Evolutionary conservation across 2,329 filamentous ascomycete genomes (phyloP).

Genomic region (Fusarium sp.): DNA sequence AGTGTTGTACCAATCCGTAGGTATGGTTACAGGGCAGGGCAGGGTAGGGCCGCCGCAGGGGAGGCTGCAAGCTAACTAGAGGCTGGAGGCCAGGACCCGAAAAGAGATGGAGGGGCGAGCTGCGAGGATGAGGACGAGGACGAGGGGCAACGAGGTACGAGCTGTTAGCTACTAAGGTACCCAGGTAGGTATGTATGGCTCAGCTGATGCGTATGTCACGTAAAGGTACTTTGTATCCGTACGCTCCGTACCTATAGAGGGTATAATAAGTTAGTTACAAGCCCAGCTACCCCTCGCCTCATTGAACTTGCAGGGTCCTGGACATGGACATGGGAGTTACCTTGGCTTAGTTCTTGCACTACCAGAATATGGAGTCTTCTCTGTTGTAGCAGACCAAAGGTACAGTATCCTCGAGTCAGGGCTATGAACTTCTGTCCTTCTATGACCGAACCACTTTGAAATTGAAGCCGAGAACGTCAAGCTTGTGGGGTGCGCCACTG

Average conservation of each 20-base stretch:
- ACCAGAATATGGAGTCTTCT: not conserved
- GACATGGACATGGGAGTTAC: constrained; percentile 20
- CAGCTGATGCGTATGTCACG: constrained; percentile 1
- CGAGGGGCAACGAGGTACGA: constrained; percentile 2
- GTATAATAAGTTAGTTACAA: constrained; percentile 2
- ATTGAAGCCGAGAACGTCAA: constrained; percentile 11
- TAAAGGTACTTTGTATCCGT: not conserved
- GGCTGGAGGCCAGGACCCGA: not conserved
- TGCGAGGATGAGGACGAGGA: not conserved
- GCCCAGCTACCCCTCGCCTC: constrained; percentile 3
- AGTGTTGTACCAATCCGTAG: constrained; percentile 14
- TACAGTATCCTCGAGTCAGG: constrained; percentile 13
- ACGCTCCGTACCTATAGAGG: not conserved
- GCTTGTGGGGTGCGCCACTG: constrained; percentile 44
- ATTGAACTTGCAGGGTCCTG: constrained; percentile 24
- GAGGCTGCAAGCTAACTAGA: not conserved
- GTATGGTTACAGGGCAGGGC: constrained; percentile 27
- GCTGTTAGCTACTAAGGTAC: not conserved
- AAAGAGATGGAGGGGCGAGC: constrained; percentile 21
- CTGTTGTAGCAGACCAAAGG: constrained; percentile 7
- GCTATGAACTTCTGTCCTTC: constrained; percentile 10
- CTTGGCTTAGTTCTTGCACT: constrained; percentile 20
- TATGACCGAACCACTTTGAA: constrained; percentile 35
- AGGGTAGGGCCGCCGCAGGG: constrained; percentile 25
- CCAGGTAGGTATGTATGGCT: no score